phyloP scores from a whole-genome alignment of 257 asterid genomes.

The Oldenlandia corymbosa region DNA sequence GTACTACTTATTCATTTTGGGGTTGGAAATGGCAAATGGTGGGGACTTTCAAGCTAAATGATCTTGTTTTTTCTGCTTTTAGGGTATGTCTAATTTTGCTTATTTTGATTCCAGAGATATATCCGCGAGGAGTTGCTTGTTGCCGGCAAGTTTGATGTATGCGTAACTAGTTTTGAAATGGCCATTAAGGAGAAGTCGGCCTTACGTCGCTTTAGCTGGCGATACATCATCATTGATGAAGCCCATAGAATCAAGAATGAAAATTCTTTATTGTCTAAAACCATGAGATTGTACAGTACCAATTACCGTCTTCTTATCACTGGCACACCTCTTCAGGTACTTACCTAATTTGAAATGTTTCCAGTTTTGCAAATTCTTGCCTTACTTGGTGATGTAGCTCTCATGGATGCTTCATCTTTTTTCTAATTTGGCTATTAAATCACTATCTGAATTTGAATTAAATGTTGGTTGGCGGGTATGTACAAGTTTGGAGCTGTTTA shows the following conservation, averaged over 20 bases:
- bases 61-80: background rate
- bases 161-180: slow-evolving; percentile 99
- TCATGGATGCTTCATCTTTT: background rate
- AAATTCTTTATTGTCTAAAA: slow-evolving; percentile 91
- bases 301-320: slow-evolving; percentile 94
- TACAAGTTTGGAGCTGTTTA: background rate
- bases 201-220: slow-evolving; percentile 95
- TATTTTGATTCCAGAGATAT: slow-evolving; percentile 46
- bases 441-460: background rate
- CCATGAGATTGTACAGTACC: slow-evolving; percentile 86
- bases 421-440: background rate
- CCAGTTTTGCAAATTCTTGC: background rate
- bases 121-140: slow-evolving; percentile 91
- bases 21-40: no score
- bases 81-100: background rate
- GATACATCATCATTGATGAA: slow-evolving; percentile 93
- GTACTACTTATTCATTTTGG: no score
- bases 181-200: slow-evolving; percentile 87
- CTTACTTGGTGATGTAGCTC: background rate
- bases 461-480: background rate
- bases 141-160: slow-evolving; percentile 97
- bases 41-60: no score
- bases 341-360: background rate
- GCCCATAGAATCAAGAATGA: slow-evolving; percentile 98
- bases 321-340: slow-evolving; percentile 98